phyloP scores from a whole-genome alignment of 1,284 basidiomycete species.

The Macrocystidia cucumis region DNA sequence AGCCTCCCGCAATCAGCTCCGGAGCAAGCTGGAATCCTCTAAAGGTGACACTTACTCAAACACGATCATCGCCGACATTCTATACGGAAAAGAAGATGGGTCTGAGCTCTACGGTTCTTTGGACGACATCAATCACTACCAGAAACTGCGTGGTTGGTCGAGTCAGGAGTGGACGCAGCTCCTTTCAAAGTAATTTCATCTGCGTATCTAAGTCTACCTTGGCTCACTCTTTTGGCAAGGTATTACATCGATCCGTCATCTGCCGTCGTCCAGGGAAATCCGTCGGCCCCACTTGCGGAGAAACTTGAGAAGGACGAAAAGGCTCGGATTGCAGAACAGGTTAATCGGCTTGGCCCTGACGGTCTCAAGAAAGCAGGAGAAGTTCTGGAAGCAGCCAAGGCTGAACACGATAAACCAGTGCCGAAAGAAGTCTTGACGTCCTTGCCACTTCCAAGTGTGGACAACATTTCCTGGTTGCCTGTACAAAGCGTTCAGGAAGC shows the following conservation, averaged over 20 bases:
- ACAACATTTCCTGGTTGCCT: slow-evolving; percentile 91
- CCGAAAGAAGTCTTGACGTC: slow-evolving; percentile 74
- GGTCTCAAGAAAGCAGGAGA: slow-evolving; percentile 72
- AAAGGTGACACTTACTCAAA: slow-evolving; percentile 73
- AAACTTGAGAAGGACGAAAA: slow-evolving; percentile 83
- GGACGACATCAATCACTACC: slow-evolving; percentile 76
- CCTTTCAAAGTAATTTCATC: slow-evolving; percentile 58
- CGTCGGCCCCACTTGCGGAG: slow-evolving; percentile 80
- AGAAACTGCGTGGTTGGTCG: slow-evolving; percentile 64
- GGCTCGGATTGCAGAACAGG: slow-evolving; percentile 66
- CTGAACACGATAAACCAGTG: slow-evolving; percentile 80
- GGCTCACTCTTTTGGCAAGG: slow-evolving; percentile 29
- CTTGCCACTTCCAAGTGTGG: slow-evolving; percentile 86
- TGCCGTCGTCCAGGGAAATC: slow-evolving; percentile 78
- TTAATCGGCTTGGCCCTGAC: slow-evolving; percentile 66
- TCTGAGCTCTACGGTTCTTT: slow-evolving; percentile 70
- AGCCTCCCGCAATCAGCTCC: slow-evolving; percentile 37
- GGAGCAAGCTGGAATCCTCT: slow-evolving; percentile 66
- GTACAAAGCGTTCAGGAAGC: slow-evolving; percentile 76
- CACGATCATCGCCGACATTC: slow-evolving; percentile 77
- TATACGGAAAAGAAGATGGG: slow-evolving; percentile 85
- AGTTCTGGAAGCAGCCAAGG: slow-evolving; percentile 78
- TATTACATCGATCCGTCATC: slow-evolving; percentile 72
- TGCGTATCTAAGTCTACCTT: slow-evolving; percentile 5
- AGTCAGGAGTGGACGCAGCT: slow-evolving; percentile 74